A percentile compares a stretch with the other conserved stretches of the same genome.
phyloP scores from a whole-genome alignment of 2,329 filamentous ascomycete species.

The Capronia coronata region DNA sequence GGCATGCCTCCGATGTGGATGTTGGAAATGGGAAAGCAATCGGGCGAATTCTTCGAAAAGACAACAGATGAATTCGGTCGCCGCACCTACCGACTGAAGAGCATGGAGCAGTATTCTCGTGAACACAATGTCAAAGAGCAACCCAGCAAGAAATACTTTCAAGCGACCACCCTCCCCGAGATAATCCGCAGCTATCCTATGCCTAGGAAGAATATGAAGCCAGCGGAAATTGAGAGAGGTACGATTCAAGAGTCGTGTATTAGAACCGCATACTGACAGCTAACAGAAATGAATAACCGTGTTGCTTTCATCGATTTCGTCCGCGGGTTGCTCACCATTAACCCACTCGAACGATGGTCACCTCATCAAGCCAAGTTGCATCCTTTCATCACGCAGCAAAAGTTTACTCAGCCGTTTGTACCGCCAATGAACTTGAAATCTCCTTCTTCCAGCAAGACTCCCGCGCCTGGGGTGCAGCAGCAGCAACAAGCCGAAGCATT shows the following conservation, averaged over 20 bases:
- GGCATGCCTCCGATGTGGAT: conserved; percentile 97
- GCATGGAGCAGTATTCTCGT: conserved; percentile 94
- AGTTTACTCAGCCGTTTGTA: conserved; percentile 92
- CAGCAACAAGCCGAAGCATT: conserved; percentile 91
- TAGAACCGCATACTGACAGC: conserved; percentile 20
- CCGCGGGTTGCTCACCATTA: conserved; percentile 83
- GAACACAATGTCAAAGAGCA: conserved; percentile 97
- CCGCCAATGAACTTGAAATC: conserved; percentile 95
- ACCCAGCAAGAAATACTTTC: conserved; percentile 99
- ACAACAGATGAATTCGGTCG: conserved; percentile 83
- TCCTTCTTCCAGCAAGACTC: conserved; percentile 76
- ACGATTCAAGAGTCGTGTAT: conserved; percentile 31
- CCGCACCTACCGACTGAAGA: conserved; percentile 85
- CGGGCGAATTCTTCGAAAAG: conserved; percentile 96
- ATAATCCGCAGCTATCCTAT: conserved; percentile 98
- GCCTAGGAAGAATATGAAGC: conserved; percentile 99
- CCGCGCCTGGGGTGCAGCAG: conserved; percentile 87
- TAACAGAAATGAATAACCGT: conserved; percentile 91
- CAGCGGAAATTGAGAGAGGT: conserved; percentile 93
- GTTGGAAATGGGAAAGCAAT: conserved; percentile 98
- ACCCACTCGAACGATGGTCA: conserved; percentile 93
- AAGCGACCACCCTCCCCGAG: conserved; percentile 84
- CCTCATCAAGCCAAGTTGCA: conserved; percentile 96
- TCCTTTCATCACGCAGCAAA: conserved; percentile 97
- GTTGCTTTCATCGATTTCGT: conserved; percentile 98